Percentiles rank a stretch among this genome's conserved stretches.
These are phyloP conservation scores for Magnusiomyces fungicola DNA, from an alignment of 1,139 yeast species.

Conservation along the genomic window DNA sequence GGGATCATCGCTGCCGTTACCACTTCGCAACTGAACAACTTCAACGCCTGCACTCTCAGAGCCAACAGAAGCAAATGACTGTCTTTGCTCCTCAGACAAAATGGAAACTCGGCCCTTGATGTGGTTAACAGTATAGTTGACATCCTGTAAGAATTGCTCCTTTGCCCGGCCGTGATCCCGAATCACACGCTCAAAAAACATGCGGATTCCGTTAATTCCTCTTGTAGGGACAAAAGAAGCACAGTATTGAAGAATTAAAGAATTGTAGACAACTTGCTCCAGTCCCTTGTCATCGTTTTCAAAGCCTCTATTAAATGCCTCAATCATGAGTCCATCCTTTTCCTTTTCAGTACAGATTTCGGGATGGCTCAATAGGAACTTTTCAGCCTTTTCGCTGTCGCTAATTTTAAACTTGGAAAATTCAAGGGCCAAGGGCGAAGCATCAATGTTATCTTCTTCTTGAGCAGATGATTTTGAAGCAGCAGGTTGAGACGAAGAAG, in stretches of 20 bases:
- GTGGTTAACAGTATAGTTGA: slow-evolving; percentile 61
- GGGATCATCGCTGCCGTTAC: slow-evolving; percentile 37
- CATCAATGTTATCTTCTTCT: slow-evolving; percentile 39
- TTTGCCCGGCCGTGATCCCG: slow-evolving; percentile 51
- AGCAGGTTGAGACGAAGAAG: slow-evolving; percentile 14
- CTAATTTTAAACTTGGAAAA: slow-evolving; percentile 53
- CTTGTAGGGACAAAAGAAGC: slow-evolving; percentile 41
- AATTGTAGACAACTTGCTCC: slow-evolving; percentile 65
- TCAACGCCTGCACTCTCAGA: slow-evolving; percentile 37
- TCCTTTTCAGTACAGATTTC: slow-evolving; percentile 72
- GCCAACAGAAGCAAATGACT: slow-evolving; percentile 29
- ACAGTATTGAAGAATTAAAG: slow-evolving; percentile 72
- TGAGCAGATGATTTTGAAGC: slow-evolving; percentile 13
- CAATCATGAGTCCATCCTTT: slow-evolving; percentile 89
- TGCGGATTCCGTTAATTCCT: slow-evolving; percentile 49
- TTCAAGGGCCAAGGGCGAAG: slow-evolving; percentile 55
- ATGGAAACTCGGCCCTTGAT: slow-evolving; percentile 67
- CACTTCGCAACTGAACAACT: slow-evolving; percentile 45
- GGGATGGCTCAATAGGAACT: slow-evolving; percentile 52
- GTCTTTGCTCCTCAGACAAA: slow-evolving; percentile 43
- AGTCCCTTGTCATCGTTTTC: slow-evolving; percentile 49
- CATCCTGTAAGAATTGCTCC: slow-evolving; percentile 65
- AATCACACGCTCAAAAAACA: slow-evolving; percentile 61
- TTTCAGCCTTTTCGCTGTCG: slow-evolving; percentile 44
- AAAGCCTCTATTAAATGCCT: slow-evolving; percentile 79